Evolutionary conservation across 2,329 filamentous ascomycete species (phyloP).

Genomic region (Thielaviopsis euricoi): DNA sequence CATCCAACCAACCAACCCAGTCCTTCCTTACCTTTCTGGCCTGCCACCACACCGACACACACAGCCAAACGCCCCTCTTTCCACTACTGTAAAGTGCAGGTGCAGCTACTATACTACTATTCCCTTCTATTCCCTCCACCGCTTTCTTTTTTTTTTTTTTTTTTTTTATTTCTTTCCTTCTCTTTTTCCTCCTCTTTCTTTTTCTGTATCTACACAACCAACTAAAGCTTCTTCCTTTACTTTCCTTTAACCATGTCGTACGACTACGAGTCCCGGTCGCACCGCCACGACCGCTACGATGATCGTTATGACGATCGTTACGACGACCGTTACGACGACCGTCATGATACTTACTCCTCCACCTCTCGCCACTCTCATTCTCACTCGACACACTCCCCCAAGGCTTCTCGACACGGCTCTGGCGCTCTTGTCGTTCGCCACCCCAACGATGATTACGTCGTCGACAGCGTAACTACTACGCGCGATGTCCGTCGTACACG

Average conservation of each 20-base stretch:
- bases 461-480: conserved; percentile 13
- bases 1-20: neutral
- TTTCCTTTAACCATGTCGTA: conserved; percentile 26
- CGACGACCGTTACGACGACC: conserved; percentile 4
- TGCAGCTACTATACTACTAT: too few relatives aligned
- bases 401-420: neutral
- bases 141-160: neutral
- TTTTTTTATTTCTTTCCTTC: neutral
- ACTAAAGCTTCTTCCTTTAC: neutral
- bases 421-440: conserved; percentile 2
- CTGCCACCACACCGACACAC: neutral
- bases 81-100: neutral
- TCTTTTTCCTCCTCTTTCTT: neutral
- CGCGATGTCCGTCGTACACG: conserved; percentile 42
- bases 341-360: conserved; percentile 5
- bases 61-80: neutral
- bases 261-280: conserved; percentile 27
- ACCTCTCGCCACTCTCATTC: conserved; percentile 1
- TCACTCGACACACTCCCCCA: neutral
- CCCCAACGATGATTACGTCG: conserved; percentile 10
- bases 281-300: conserved; percentile 33
- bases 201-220: neutral
- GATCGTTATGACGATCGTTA: conserved; percentile 2
- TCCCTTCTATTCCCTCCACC: neutral
- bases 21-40: neutral